Base-by-base conservation (phyloP, 2,329 filamentous ascomycete genomes). In the Aspergillus tubingensis region DNA sequence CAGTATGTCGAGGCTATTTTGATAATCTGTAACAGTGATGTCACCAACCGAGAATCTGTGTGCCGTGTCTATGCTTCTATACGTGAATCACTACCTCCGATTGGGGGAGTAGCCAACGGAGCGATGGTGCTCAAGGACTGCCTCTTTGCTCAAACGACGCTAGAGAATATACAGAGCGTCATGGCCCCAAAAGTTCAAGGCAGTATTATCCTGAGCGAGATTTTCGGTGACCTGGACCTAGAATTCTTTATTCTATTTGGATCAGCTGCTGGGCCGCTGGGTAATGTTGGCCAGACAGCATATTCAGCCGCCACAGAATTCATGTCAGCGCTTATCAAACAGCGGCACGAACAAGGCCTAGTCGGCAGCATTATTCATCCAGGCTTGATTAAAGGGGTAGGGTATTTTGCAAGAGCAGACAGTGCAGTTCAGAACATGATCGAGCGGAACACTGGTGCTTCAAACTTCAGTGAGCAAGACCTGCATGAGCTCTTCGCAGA, bases 401-500 rank as follows among this genome's bases (percentile, higher is more conserved):
- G 53, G 11, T 55, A 55, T 10, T 44, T 47, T 10, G 39, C 39
- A 15, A 39, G 41, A 15, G 53, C 41, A 30, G 53, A 21, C 23
- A 19, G 23, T 47, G 25, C 53, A 17, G 11, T 27, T 19, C 41
- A 47, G 8, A 25, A 47, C 25, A 10, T 32, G 23, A 43, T 55
- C 21, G 39, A 55, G n/a, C 41, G n/a, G 21, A 55, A 43, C 19
- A 55, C 43, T 21, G 53, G 39, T 3, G 44, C 39, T 10, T 17
- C 53, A 3, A 15, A 55, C 5, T 19, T 54, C 66, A 72, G 70
- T 7, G 72, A 75, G 25, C 62, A 67, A 17, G 74, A 75, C 47
- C 69, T 71, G 53, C 67, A 69, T 32, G 71, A 75, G 49, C 59
- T 69, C 3, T 68, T 76, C 47, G 68, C 69, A 8, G 73, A 76